Evolutionary conservation across 2,329 filamentous ascomycete genomes (phyloP).

Genomic region (Dryadomyces quercivorus): DNA sequence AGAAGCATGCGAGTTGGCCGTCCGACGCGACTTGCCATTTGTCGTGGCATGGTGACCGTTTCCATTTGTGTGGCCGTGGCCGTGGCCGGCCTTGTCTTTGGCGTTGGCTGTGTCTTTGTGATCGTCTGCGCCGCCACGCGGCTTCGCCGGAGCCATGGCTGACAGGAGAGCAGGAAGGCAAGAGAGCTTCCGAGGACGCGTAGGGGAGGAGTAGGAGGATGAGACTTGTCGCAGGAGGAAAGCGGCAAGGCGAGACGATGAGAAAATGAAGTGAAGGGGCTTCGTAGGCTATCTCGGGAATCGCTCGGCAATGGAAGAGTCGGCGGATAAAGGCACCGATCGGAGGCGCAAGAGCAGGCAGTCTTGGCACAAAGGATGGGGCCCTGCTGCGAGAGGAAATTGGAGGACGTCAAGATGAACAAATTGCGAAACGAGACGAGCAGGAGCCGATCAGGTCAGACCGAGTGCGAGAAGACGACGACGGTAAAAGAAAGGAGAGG

Average conservation of each 20-base stretch:
- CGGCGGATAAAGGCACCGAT: background rate
- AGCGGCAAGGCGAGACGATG: background rate
- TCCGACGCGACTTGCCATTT: conserved; percentile 42
- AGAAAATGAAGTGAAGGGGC: background rate
- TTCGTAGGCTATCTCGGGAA: background rate
- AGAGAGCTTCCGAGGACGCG: background rate
- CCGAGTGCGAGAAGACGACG: background rate
- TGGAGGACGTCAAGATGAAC: background rate
- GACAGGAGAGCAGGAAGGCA: background rate
- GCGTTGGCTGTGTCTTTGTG: conserved; percentile 2
- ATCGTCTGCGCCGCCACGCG: conserved; percentile 8
- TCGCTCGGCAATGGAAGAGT: background rate
- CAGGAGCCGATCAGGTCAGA: background rate
- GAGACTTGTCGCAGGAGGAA: background rate
- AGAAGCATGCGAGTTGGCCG: conserved; percentile 33
- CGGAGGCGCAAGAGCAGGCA: background rate
- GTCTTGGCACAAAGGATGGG: background rate
- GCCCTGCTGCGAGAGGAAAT: background rate
- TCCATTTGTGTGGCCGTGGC: conserved; percentile 13
- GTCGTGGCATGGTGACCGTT: conserved; percentile 20
- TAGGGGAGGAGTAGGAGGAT: background rate
- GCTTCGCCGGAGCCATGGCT: conserved; percentile 9
- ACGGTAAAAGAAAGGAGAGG: background rate
- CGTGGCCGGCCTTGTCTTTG: conserved; percentile 33
- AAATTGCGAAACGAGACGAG: background rate